phyloP scores from a whole-genome alignment of 1,284 basidiomycete genomes.

The Malassezia globosa region DNA sequence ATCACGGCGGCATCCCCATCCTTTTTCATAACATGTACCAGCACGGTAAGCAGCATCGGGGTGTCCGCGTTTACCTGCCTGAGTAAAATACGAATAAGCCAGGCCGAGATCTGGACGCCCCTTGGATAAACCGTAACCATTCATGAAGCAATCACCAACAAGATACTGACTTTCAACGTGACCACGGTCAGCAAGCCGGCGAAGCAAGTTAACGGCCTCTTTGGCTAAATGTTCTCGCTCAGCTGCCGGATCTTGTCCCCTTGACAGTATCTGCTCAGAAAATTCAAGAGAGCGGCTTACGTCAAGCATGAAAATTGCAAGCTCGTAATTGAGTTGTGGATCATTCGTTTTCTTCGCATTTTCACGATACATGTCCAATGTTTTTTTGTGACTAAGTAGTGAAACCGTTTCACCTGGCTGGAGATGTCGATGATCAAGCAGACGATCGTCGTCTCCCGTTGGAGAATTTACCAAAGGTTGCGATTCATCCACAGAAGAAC shows the following conservation, averaged over 20 bases:
- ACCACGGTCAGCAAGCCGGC: slow-evolving; percentile 80
- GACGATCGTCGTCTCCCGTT: slow-evolving; percentile 18
- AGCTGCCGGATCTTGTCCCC: slow-evolving; percentile 27
- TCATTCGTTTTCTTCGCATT: slow-evolving; percentile 99
- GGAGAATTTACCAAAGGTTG: neutral
- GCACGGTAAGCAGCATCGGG: slow-evolving; percentile 89
- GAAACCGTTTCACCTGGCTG: slow-evolving; percentile 82
- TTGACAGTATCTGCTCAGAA: neutral
- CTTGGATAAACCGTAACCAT: slow-evolving; percentile 75
- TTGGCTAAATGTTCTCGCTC: slow-evolving; percentile 59
- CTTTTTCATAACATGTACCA: slow-evolving; percentile 95
- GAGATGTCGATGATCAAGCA: slow-evolving; percentile 86
- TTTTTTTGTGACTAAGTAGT: slow-evolving; percentile 83
- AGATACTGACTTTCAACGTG: slow-evolving; percentile 93
- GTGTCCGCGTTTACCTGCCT: slow-evolving; percentile 96
- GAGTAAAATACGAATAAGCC: slow-evolving; percentile 87
- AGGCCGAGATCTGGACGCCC: slow-evolving; percentile 89
- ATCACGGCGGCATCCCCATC: slow-evolving; percentile 92
- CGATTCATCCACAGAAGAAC: neutral
- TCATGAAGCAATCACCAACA: slow-evolving; percentile 91
- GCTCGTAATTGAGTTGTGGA: slow-evolving; percentile 92
- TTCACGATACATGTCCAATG: slow-evolving; percentile 85
- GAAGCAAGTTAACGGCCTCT: slow-evolving; percentile 78
- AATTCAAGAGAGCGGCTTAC: slow-evolving; percentile 51
- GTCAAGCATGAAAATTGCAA: slow-evolving; percentile 96